Conservation (phyloP, 371 early-diverging fungal species). For the Mucor ambiguus region DNA sequence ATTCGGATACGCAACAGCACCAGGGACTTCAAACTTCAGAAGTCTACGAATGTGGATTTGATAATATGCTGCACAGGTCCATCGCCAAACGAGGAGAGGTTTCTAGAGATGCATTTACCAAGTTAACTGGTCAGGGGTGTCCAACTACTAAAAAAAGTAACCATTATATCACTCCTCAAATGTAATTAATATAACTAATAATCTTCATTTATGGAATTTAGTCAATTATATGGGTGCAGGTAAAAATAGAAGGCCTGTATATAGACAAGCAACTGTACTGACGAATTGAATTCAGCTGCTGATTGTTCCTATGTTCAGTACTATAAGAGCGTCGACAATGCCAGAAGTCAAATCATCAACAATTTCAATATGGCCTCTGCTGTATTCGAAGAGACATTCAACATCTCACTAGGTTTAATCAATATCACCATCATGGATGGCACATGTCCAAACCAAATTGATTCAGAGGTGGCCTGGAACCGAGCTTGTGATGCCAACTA, state of each 20-base stretch:
- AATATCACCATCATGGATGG: constrained; percentile 71
- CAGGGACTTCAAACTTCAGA: background rate
- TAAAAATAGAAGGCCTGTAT: constrained; percentile 2
- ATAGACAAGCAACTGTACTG: background rate
- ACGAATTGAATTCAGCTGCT: constrained; percentile 47
- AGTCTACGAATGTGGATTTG: constrained; percentile 25
- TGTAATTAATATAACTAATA: background rate
- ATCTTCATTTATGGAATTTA: constrained; percentile 12
- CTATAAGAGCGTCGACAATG: constrained; percentile 59
- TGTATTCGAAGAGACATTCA: constrained; percentile 91
- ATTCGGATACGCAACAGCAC: constrained; percentile 50
- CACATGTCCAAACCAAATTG: constrained; percentile 54
- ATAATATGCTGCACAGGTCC: constrained; percentile 6
- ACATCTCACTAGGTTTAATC: constrained; percentile 85
- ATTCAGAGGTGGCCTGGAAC: constrained; percentile 69
- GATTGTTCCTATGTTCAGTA: constrained; percentile 75
- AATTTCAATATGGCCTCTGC: constrained; percentile 80
- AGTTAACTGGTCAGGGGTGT: constrained; percentile 19
- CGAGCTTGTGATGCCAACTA: constrained; percentile 73
- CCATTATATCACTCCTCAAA: background rate
- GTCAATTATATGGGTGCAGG: constrained; percentile 47
- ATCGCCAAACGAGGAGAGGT: background rate
- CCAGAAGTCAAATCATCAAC: constrained; percentile 71
- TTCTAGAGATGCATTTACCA: background rate
- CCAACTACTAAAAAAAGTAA: constrained; percentile 29